These are phyloP conservation scores for Pholiota molesta DNA, from an alignment of 768 basidiomycete genomes.

Conservation along the genomic window DNA sequence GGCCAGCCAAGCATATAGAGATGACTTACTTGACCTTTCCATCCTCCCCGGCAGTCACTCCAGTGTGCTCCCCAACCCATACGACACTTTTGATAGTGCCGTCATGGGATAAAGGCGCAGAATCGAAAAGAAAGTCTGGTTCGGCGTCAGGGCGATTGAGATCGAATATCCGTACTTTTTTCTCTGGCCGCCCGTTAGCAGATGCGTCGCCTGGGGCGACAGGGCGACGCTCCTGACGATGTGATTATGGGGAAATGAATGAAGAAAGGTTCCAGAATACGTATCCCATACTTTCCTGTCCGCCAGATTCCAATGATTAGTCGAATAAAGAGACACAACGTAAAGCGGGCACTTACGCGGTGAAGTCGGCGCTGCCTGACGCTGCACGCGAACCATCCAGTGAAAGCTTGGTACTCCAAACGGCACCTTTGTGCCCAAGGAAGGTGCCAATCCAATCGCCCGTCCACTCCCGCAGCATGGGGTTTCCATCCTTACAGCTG, in stretches of 20 bases:
- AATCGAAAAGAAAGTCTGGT: constrained; percentile 75
- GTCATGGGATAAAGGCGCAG: constrained; percentile 71
- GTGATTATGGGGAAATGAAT: constrained; percentile 98
- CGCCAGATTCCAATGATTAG: constrained; percentile 6
- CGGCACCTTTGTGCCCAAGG: constrained; percentile 90
- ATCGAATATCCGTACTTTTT: constrained; percentile 96
- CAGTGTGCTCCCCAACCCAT: constrained; percentile 88
- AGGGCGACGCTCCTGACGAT: constrained; percentile 96
- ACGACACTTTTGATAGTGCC: constrained; percentile 92
- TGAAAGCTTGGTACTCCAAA: constrained; percentile 95
- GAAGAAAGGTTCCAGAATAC: constrained; percentile 81
- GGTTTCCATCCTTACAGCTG: constrained; percentile 98
- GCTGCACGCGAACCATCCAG: constrained; percentile 84
- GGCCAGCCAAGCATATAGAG: neutral
- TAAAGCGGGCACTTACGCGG: constrained; percentile 67
- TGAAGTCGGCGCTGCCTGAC: constrained; percentile 95
- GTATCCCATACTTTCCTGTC: constrained; percentile 95
- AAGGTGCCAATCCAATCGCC: constrained; percentile 99
- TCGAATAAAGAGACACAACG: constrained; percentile 12
- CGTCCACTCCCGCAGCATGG: constrained; percentile 95
- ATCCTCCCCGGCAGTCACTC: constrained; percentile 92
- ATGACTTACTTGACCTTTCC: constrained; percentile 77
- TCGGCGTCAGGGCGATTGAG: constrained; percentile 85
- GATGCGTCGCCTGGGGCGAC: constrained; percentile 66
- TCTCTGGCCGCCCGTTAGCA: constrained; percentile 96